Evolutionary conservation across 257 asterid genomes (phyloP), one percentile per base, ranked within the genome.

Genomic region (Solanum sparsipilum): DNA sequence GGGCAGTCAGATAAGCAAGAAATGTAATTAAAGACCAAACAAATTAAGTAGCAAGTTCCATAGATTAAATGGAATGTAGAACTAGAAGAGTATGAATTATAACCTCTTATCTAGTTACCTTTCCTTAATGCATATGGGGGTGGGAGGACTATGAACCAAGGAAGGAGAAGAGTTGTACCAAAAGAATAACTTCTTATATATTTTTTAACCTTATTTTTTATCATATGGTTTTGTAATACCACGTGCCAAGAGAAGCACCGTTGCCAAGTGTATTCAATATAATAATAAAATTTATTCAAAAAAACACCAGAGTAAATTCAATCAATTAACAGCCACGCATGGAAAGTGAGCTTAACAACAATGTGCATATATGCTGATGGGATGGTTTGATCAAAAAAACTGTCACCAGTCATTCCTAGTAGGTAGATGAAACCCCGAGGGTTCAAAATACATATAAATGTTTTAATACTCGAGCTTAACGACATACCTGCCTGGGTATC

Each of bases 401-500:
- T 16, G 44, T 46, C 70, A 48, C 36, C 41, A 46, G 27, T 31
- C 41, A 48, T 82, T 82, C 70, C 31, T 82, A 18, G 11, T 46
- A 9, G 41, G 7, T 16, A 82, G 29, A 46, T 82, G 85, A 48
- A 82, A 29, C 29, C 6, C 29, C 4, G 27, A 48, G 70, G 29
- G 44, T 82, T 82, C 68, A 81, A 29, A 46, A 16, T 9, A 48
- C 39, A 48, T 15, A 27, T 16, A 27, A 27, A 81, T 81, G 85
- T 16, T 29, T 48, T 46, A 46, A 46, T 48, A 82, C 21, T 48
- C 85, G 11, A 32, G 25, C 68, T 11, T 44, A 29, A 7, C 25
- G 13, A 84, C 92, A 32, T 75, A 91, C 93, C 93, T 20, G 85
- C 67, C 63, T 67, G n/a, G 13, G 41, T 36, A 78, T 83, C 81